Evolutionary conservation across 768 basidiomycete genomes (phyloP).

Genomic region (Mycena capillaripes): DNA sequence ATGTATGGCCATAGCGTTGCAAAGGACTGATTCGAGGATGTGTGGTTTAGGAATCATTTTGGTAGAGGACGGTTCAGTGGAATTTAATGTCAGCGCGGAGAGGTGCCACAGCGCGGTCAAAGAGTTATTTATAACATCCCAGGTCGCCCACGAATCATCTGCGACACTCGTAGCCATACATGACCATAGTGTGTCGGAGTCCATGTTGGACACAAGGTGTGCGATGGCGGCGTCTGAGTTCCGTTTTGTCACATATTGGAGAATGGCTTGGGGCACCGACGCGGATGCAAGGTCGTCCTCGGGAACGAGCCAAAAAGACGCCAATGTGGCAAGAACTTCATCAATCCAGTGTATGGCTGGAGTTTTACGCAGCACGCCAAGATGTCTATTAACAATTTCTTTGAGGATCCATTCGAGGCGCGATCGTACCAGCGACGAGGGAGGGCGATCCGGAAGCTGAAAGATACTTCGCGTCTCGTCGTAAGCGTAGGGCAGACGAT

Average conservation of each 20-base stretch:
- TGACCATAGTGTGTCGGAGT: neutral
- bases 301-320: neutral
- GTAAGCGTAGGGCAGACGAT: neutral
- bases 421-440: neutral
- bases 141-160: neutral
- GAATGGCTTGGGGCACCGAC: neutral
- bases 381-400: neutral
- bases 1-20: neutral
- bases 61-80: neutral
- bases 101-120: slow-evolving; percentile 2
- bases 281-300: neutral
- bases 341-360: neutral
- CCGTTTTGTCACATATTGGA: neutral
- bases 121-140: neutral
- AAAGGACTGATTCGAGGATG: neutral
- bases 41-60: neutral
- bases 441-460: neutral
- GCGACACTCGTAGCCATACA: neutral
- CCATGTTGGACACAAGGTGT: neutral
- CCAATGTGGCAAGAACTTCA: neutral
- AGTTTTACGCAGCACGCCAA: neutral
- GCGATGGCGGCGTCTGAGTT: neutral
- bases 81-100: neutral
- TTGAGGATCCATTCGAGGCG: neutral
- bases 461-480: neutral